Percentiles rank a stretch among this genome's conserved stretches.
phyloP scores from a whole-genome alignment of 768 basidiomycete genomes.

The Paxillus ammoniavirescens region DNA sequence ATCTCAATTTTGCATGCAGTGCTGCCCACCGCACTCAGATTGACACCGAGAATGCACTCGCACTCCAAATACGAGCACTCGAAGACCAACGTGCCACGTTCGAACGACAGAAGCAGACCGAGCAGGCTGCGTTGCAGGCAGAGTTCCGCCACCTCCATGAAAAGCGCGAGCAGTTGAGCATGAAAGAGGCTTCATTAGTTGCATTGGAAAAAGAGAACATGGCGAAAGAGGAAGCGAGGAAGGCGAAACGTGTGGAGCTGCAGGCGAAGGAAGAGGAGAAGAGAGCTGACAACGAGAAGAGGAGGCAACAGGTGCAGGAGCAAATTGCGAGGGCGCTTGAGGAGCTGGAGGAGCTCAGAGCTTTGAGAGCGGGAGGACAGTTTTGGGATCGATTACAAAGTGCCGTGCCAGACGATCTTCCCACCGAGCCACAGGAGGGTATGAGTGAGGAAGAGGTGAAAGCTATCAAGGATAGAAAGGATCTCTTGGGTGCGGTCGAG shows the following conservation, averaged over 20 bases:
- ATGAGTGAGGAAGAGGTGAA: slow-evolving; percentile 19
- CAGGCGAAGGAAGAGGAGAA: slow-evolving; percentile 28
- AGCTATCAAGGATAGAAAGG: slow-evolving; percentile 6
- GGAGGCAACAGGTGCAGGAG: slow-evolving; percentile 12
- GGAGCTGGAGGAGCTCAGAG: slow-evolving; percentile 14
- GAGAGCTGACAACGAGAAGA: slow-evolving; percentile 14
- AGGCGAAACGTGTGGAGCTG: slow-evolving; percentile 14
- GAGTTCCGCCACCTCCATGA: slow-evolving; percentile 19
- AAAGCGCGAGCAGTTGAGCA: slow-evolving; percentile 17
- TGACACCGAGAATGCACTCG: slow-evolving; percentile 17
- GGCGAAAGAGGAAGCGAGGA: slow-evolving; percentile 25
- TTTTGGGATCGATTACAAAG: neutral
- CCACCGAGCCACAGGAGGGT: slow-evolving; percentile 19
- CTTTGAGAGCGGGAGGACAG: slow-evolving; percentile 5
- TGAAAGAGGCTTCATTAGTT: slow-evolving; percentile 16
- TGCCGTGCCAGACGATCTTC: slow-evolving; percentile 8
- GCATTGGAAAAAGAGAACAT: slow-evolving; percentile 24
- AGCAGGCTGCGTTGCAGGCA: slow-evolving; percentile 18
- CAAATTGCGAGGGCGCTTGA: slow-evolving; percentile 18
- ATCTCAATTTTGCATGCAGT: slow-evolving; percentile 5
- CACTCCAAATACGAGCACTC: slow-evolving; percentile 7
- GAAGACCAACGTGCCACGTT: slow-evolving; percentile 22
- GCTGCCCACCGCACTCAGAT: slow-evolving; percentile 10
- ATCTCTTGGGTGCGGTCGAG: slow-evolving; percentile 12
- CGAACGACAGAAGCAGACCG: slow-evolving; percentile 15